Evolutionary conservation across 176 grass and related monocot species (phyloP).

Genomic region (Juncus inflexus): DNA sequence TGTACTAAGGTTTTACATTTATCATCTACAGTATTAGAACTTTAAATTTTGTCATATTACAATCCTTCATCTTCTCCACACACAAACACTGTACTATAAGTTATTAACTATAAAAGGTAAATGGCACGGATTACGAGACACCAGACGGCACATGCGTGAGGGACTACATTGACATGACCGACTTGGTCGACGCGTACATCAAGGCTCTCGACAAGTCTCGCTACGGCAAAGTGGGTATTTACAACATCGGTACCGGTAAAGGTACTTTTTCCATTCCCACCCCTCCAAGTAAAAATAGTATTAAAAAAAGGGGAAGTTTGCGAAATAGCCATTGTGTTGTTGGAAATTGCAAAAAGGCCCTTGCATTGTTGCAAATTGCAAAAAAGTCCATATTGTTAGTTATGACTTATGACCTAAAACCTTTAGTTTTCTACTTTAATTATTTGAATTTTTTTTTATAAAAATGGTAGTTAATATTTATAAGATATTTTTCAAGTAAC

Average conservation of each 20-base stretch:
- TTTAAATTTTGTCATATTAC: too few relatives aligned
- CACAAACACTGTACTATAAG: too few relatives aligned
- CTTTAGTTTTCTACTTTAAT: neutral
- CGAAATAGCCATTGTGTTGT: too few relatives aligned
- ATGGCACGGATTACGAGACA: conserved; percentile 81
- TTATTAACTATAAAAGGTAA: conserved; percentile 38
- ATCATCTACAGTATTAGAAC: too few relatives aligned
- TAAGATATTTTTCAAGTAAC: too few relatives aligned
- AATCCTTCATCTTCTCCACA: too few relatives aligned
- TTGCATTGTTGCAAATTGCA: too few relatives aligned
- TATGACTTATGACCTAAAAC: neutral
- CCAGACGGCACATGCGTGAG: conserved; percentile 77
- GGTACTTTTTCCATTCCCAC: conserved; percentile 37
- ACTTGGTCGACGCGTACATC: conserved; percentile 84
- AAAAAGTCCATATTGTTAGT: too few relatives aligned
- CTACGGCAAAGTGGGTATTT: conserved; percentile 74
- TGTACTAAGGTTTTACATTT: too few relatives aligned
- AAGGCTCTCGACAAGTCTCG: conserved; percentile 83
- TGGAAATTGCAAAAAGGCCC: too few relatives aligned
- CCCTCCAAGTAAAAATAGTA: neutral
- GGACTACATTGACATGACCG: conserved; percentile 93
- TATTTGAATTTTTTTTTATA: neutral
- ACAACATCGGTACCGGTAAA: conserved; percentile 92
- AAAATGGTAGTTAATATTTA: too few relatives aligned
- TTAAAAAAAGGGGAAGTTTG: too few relatives aligned